Evolutionary conservation across 371 early-diverging fungal genomes (phyloP).

Genomic region (Dinochytrium kinnereticum): DNA sequence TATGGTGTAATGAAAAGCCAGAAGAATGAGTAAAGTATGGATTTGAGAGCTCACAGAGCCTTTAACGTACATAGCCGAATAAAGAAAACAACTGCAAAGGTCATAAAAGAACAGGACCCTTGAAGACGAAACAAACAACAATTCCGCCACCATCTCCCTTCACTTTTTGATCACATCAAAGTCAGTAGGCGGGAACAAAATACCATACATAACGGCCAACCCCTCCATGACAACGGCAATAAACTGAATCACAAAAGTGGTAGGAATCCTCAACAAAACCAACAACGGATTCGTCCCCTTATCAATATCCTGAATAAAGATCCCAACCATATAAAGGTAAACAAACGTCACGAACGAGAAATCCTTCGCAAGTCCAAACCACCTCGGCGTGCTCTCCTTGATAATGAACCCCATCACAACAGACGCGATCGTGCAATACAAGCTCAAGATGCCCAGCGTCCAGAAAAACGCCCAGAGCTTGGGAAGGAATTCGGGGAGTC

Average conservation of each 20-base stretch:
- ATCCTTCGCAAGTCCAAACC: conserved; percentile 58
- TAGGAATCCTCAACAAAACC: conserved; percentile 45
- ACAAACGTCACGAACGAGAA: conserved; percentile 52
- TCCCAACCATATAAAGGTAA: conserved; percentile 55
- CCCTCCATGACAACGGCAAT: conserved; percentile 51
- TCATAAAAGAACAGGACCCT: not conserved
- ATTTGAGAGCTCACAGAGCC: too few relatives aligned
- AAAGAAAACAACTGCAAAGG: not conserved
- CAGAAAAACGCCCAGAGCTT: conserved; percentile 59
- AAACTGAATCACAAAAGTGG: conserved; percentile 53
- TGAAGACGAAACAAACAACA: not conserved
- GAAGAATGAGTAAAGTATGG: too few relatives aligned
- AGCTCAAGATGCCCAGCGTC: conserved; percentile 51
- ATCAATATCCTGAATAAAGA: conserved; percentile 57
- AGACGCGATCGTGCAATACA: conserved; percentile 49
- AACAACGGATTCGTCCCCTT: conserved; percentile 47
- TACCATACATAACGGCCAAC: conserved; percentile 51
- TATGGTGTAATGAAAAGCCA: too few relatives aligned
- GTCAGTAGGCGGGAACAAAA: conserved; percentile 52
- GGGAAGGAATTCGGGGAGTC: conserved; percentile 53
- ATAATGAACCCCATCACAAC: conserved; percentile 49
- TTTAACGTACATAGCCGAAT: too few relatives aligned
- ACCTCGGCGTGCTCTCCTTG: conserved; percentile 49
- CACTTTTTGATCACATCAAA: conserved; percentile 61
- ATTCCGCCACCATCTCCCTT: not conserved